Conservation (phyloP, 768 basidiomycete species). For the Erythrobasidium yunnanense region DNA sequence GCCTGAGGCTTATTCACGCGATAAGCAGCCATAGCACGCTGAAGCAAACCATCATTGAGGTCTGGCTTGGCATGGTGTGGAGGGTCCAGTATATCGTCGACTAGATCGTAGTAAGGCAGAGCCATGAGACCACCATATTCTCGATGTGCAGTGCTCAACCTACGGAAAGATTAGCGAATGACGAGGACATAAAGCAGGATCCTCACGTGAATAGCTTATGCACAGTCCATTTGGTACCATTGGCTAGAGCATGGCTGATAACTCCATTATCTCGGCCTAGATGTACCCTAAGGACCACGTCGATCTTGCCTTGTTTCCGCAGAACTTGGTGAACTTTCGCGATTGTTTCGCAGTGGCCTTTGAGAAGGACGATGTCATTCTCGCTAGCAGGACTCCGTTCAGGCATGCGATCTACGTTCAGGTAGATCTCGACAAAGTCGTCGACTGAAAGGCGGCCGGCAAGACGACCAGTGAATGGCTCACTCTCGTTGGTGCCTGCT, state of each 20-base stretch:
- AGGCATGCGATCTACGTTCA: slow-evolving; percentile 51
- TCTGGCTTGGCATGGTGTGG: slow-evolving; percentile 47
- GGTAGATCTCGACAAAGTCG: slow-evolving; percentile 70
- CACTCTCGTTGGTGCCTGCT: slow-evolving; percentile 46
- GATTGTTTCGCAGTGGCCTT: slow-evolving; percentile 50
- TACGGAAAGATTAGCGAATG: slow-evolving; percentile 41
- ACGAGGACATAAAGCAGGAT: not conserved
- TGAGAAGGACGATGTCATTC: slow-evolving; percentile 69
- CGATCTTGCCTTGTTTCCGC: slow-evolving; percentile 46
- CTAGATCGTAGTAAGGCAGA: slow-evolving; percentile 70
- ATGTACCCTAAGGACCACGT: slow-evolving; percentile 55
- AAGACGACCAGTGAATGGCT: slow-evolving; percentile 49
- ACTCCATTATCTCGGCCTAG: slow-evolving; percentile 36
- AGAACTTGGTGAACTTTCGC: slow-evolving; percentile 58
- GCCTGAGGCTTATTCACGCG: slow-evolving; percentile 90
- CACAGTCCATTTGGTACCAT: slow-evolving; percentile 60
- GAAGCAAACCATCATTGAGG: slow-evolving; percentile 50
- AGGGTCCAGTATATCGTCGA: slow-evolving; percentile 59
- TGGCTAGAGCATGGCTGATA: slow-evolving; percentile 55
- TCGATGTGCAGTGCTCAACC: slow-evolving; percentile 78
- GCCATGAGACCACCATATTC: slow-evolving; percentile 81
- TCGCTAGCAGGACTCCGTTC: slow-evolving; percentile 69
- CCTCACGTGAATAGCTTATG: slow-evolving; percentile 72
- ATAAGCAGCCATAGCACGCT: slow-evolving; percentile 57
- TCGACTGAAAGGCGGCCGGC: slow-evolving; percentile 61